Base-by-base conservation (phyloP, 352 stramenopile species). In the Pelagophyceae sp. region DNA sequence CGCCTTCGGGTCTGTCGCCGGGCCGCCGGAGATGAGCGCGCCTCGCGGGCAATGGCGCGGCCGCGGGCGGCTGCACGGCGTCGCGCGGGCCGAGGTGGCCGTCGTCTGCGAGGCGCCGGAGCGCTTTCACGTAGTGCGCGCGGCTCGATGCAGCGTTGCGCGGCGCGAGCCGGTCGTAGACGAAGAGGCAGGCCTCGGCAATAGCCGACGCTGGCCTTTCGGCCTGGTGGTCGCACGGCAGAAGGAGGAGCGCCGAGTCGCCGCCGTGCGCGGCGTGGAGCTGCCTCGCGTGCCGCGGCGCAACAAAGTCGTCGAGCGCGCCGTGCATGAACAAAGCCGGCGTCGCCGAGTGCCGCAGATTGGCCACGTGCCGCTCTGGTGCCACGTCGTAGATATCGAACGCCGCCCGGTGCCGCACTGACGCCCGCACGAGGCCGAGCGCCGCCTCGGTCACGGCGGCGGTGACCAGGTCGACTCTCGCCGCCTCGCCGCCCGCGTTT, bases 371-470 rank as follows among this genome's bases (percentile, higher is more conserved):
- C 64, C 91, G 85, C 72, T 92, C 92, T 1, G 89, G 88, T 25
- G 87, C 83, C 11, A 94, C 82, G 3, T 87, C 82, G 76, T 87
- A 84, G 54, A 94, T 85, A 69, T 94, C 88, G 80, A 94, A 94
- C 77, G 90, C 85, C 27, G 86, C 89, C 19, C 88, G 87, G 79
- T 93, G 92, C 72, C 88, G 86, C n/a, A 94, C 88, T 0, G 88
- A 92, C n/a, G 82, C 88, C 27, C 89, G 88, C 45, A 94, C 91
- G 76, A 91, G 92, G 60, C 89, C 89, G 60, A 94, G 84, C 63
- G 91, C 88, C 64, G 93, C 88, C 82, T 93, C 92, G 19, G 93
- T 87, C 0, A 91, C 71, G 77, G 92, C 90, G 11, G 79, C 82
- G 1, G 87, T 87, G 54, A 93, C 85, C 15, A 74, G 33, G 29